Percentiles rank a stretch among this genome's conserved stretches.
Conservation (phyloP, 2,329 filamentous ascomycete genomes). For the Alternaria angustiovoidea region DNA sequence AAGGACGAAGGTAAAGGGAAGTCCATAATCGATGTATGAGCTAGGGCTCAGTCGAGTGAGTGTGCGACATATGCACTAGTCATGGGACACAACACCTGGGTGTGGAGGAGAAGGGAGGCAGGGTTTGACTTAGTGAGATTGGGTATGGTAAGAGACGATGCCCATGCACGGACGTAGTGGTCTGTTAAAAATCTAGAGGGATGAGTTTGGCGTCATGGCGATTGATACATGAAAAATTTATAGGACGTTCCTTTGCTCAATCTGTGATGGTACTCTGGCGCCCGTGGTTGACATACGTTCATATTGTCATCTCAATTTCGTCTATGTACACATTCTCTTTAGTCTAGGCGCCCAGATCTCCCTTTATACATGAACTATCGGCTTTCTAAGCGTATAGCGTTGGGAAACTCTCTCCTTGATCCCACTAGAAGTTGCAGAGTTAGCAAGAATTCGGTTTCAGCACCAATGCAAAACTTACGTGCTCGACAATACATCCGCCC, state of each 20-base stretch:
- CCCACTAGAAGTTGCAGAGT: conserved; percentile 29
- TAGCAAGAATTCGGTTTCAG: neutral
- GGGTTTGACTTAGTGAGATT: neutral
- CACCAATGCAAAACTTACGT: conserved; percentile 29
- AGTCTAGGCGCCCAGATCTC: too few relatives aligned
- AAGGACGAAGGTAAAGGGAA: conserved; percentile 20
- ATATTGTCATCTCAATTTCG: neutral
- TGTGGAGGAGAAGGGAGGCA: neutral
- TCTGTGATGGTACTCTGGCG: neutral
- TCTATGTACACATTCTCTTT: neutral
- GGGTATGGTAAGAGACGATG: neutral
- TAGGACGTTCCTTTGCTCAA: neutral
- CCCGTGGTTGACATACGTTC: neutral
- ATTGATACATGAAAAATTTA: neutral
- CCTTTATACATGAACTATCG: neutral
- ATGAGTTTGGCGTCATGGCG: neutral
- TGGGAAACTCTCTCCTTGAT: conserved; percentile 35
- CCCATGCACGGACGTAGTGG: neutral
- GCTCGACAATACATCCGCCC: conserved; percentile 43
- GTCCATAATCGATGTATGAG: conserved; percentile 18
- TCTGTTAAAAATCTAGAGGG: neutral
- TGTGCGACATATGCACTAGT: neutral
- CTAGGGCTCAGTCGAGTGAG: too few relatives aligned
- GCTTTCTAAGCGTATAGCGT: neutral
- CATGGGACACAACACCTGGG: neutral